These are phyloP conservation scores for Auricularia auricula-judae DNA, from an alignment of 768 basidiomycete species.

Conservation along the genomic window DNA sequence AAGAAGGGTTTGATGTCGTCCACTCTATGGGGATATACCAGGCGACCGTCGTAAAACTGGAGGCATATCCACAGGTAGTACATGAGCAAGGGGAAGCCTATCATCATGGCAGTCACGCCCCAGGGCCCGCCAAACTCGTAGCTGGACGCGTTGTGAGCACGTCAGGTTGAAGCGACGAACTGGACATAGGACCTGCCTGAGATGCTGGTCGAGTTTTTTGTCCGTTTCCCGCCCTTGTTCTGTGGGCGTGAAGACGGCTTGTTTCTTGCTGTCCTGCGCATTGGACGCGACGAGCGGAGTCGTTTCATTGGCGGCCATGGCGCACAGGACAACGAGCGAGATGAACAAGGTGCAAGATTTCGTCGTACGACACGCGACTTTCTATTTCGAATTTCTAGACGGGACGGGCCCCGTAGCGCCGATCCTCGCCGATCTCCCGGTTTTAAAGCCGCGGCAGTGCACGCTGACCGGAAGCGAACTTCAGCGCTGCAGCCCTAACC, in stretches of 20 bases:
- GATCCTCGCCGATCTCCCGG: too few relatives aligned
- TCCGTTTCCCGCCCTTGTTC: slow-evolving; percentile 69
- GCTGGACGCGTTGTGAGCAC: slow-evolving; percentile 25
- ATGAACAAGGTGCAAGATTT: neutral
- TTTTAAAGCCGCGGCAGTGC: too few relatives aligned
- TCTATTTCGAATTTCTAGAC: neutral
- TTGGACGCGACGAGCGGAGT: neutral
- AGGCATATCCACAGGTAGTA: slow-evolving; percentile 98
- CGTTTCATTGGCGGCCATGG: neutral
- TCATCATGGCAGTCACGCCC: slow-evolving; percentile 89
- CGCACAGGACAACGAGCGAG: neutral
- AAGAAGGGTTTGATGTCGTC: slow-evolving; percentile 73
- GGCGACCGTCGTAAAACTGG: slow-evolving; percentile 86
- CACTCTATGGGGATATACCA: slow-evolving; percentile 56
- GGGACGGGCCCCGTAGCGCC: too few relatives aligned
- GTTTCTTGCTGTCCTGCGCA: neutral
- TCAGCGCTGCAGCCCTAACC: too few relatives aligned
- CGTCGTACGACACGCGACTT: neutral
- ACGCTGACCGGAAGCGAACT: too few relatives aligned
- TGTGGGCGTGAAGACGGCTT: slow-evolving; percentile 20
- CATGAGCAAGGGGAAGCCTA: slow-evolving; percentile 89
- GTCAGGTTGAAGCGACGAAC: neutral
- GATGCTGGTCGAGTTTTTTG: slow-evolving; percentile 61
- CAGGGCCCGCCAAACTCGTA: slow-evolving; percentile 95
- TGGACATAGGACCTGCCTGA: slow-evolving; percentile 21